Evolutionary conservation across 1,284 basidiomycete species (phyloP), one percentile per base, ranked within the genome.

Genomic region (Heterobasidion occidentale): DNA sequence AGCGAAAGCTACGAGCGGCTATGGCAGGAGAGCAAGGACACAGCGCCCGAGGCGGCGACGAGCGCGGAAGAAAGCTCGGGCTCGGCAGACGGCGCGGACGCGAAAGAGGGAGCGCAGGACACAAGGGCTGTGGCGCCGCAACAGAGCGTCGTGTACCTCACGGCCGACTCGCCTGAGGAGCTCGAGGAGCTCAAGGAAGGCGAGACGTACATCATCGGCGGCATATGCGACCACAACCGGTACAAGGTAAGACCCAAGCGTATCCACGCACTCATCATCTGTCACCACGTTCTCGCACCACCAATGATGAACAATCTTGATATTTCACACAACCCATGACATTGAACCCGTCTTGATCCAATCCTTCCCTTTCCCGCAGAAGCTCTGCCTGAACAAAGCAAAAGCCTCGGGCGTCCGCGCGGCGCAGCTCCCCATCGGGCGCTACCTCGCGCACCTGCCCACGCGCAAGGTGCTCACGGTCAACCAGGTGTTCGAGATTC

Each of bases 391-490:
- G 55, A 80, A 92, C 68, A 97, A 96, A 72, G 94, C 97, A 2
- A 77, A 80, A 46, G 74, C 76, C 51, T 79, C 88, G 9, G 83
- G 83, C 1, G 81, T 99, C 56, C 81, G 86, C 36, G 89, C 92
- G 45, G 97, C 95, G 8, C 87, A 92, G 49, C 80, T 99, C 51
- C 97, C 97, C 1, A 98, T 99, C 55, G 90, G 92, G 14, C 86
- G 86, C 58, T 95, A 92, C 70, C 77, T 98, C 50, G 77, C 86
- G 47, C 79, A 88, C 54, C 75, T 99, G 61, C 81, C 86, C 17
- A 94, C 94, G 2, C 85, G 97, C 57, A 98, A 98, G 67, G 94
- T 99, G 33, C 77, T 99, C 60, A 99, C 97, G 0, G 94, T 99
- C 55, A 99, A 99, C 67, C 96, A 98, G 73, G 83, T 92, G 15